Conservation (phyloP, 306 rosid species). For the Gynostemma pentaphyllum region DNA sequence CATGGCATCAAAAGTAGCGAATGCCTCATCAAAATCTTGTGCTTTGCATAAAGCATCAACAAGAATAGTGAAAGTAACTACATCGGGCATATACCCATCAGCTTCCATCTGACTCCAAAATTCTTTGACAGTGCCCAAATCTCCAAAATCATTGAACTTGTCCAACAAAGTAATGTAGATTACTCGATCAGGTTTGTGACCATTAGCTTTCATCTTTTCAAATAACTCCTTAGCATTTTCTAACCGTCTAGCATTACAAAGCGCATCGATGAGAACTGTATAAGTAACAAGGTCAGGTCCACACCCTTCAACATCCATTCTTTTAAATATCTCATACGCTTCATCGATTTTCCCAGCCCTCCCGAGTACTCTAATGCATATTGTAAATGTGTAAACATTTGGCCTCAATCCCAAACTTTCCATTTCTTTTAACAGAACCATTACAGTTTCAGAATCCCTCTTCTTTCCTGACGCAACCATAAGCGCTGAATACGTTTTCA, state of each 20-base stretch:
- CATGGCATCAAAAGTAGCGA: constrained; percentile 53
- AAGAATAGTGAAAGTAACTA: constrained; percentile 72
- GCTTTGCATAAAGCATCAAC: constrained; percentile 69
- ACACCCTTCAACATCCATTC: constrained; percentile 82
- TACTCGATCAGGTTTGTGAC: constrained; percentile 74
- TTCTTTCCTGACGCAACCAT: constrained; percentile 86
- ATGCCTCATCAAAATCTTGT: constrained; percentile 57
- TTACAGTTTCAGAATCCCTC: constrained; percentile 59
- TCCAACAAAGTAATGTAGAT: constrained; percentile 74
- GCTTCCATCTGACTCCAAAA: constrained; percentile 80
- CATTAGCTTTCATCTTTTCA: constrained; percentile 48
- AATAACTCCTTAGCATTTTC: constrained; percentile 57
- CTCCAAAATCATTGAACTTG: constrained; percentile 53
- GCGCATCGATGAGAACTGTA: constrained; percentile 87
- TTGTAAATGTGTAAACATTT: constrained; percentile 77
- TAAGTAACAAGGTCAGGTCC: constrained; percentile 87
- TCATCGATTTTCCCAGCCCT: constrained; percentile 74
- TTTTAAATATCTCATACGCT: constrained; percentile 54
- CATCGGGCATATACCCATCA: constrained; percentile 81
- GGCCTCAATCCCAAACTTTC: constrained; percentile 72
- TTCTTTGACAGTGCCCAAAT: constrained; percentile 43
- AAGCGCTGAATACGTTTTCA: constrained; percentile 86
- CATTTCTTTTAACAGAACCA: constrained; percentile 75
- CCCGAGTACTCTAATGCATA: constrained; percentile 87
- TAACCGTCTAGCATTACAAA: constrained; percentile 60